These are phyloP conservation scores for Phytophthora meadii DNA, from an alignment of 352 stramenopile species.

Conservation along the genomic window DNA sequence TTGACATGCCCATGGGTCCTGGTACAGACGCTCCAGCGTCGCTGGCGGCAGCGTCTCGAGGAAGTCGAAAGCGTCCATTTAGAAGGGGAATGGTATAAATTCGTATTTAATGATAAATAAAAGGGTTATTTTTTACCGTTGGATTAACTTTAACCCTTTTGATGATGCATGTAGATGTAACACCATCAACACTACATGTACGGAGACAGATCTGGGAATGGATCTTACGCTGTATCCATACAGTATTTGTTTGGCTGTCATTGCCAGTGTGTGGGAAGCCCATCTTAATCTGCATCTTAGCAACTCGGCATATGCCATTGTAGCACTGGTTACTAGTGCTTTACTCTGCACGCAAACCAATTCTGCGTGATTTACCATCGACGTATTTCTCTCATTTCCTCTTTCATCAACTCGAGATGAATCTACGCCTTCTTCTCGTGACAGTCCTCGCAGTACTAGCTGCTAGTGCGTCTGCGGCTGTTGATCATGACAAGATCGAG, in stretches of 20 bases:
- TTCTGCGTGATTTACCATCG: background rate
- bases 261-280: background rate
- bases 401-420: background rate
- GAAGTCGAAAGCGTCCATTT: constrained; percentile 90
- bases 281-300: background rate
- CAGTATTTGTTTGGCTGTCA: too few relatives aligned
- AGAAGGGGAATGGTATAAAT: too few relatives aligned
- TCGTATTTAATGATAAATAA: too few relatives aligned
- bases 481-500: background rate
- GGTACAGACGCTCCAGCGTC: constrained; percentile 82
- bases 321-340: background rate
- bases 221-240: too few relatives aligned
- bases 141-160: too few relatives aligned
- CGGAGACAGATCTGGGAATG: too few relatives aligned
- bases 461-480: background rate
- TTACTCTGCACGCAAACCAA: too few relatives aligned
- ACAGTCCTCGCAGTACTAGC: background rate
- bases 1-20: constrained; percentile 90
- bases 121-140: too few relatives aligned
- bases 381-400: background rate
- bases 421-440: background rate
- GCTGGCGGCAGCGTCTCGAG: constrained; percentile 79
- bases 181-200: too few relatives aligned
- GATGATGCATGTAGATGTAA: too few relatives aligned
- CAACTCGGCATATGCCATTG: background rate